phyloP scores from a whole-genome alignment of 176 grass and related monocot genomes.

The Aegilops tauschii region DNA sequence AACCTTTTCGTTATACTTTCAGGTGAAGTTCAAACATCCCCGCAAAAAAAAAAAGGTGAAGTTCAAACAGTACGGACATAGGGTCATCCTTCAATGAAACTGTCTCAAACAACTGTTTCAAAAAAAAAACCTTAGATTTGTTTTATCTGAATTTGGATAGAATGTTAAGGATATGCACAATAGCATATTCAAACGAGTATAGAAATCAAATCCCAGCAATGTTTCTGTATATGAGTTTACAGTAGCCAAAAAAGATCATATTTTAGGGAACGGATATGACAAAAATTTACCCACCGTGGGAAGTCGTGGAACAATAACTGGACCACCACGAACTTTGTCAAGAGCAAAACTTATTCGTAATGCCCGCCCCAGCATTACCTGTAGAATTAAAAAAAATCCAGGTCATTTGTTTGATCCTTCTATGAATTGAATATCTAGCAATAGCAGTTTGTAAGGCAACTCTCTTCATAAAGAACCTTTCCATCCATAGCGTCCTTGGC shows the following conservation, averaged over 20 bases:
- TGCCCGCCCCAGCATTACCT: slow-evolving; percentile 76
- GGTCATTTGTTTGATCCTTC: slow-evolving; percentile 22
- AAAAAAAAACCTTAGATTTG: background rate
- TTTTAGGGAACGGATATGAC: background rate
- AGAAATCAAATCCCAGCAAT: slow-evolving; percentile 2
- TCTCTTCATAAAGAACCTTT: slow-evolving; percentile 51
- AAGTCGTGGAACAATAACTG: slow-evolving; percentile 68
- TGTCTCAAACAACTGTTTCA: slow-evolving; percentile 9
- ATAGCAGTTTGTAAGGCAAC: background rate
- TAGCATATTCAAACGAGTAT: background rate
- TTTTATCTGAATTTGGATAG: background rate
- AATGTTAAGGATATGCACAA: slow-evolving; percentile 9
- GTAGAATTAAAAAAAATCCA: slow-evolving; percentile 10
- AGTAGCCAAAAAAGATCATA: background rate
- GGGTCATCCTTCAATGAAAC: background rate
- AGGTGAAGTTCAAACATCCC: background rate
- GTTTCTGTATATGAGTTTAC: slow-evolving; percentile 7
- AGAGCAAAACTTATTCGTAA: slow-evolving; percentile 88
- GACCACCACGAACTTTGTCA: slow-evolving; percentile 63
- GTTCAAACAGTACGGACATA: background rate
- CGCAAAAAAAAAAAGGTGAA: background rate
- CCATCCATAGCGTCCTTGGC: slow-evolving; percentile 87
- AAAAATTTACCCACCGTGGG: slow-evolving; percentile 36
- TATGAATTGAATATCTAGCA: background rate
- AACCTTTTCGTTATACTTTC: background rate